Evolutionary conservation across 768 basidiomycete species (phyloP).

Genomic region (Mycena alexandri): DNA sequence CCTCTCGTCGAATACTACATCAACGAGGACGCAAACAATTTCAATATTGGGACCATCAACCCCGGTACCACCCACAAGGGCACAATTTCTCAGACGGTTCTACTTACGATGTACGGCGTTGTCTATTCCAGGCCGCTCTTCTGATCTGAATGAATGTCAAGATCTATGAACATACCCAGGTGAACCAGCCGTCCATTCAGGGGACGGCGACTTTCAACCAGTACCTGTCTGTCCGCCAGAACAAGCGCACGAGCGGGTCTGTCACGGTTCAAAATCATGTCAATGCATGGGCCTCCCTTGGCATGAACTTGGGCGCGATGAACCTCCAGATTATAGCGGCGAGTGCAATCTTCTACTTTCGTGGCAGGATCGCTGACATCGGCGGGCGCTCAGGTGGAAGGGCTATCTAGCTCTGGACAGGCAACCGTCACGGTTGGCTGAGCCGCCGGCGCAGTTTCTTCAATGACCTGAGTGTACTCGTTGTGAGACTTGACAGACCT

Average conservation of each 20-base stretch:
- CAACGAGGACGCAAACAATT: constrained; percentile 29
- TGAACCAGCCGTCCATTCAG: constrained; percentile 35
- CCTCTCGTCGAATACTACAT: constrained; percentile 36
- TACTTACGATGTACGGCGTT: constrained; percentile 10
- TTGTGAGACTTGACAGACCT: no score
- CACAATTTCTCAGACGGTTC: constrained; percentile 31
- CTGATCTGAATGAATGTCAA: no score
- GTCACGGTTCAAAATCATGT: constrained; percentile 33
- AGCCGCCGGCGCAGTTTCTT: no score
- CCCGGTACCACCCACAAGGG: constrained; percentile 28
- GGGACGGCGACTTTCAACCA: constrained; percentile 35
- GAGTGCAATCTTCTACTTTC: not conserved
- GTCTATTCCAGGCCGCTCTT: no score
- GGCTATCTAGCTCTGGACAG: no score
- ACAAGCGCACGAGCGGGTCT: constrained; percentile 24
- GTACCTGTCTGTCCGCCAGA: constrained; percentile 34
- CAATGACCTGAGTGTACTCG: no score
- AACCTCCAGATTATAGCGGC: constrained; percentile 31
- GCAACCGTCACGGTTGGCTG: no score
- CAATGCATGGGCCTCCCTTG: constrained; percentile 32
- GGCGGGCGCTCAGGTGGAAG: no score
- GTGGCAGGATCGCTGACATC: no score
- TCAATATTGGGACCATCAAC: constrained; percentile 29
- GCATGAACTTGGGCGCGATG: constrained; percentile 29
- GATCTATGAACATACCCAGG: constrained; percentile 28